Evolutionary conservation across 139 green algal genomes (phyloP).

Genomic region (Ostreobium quekettii): DNA sequence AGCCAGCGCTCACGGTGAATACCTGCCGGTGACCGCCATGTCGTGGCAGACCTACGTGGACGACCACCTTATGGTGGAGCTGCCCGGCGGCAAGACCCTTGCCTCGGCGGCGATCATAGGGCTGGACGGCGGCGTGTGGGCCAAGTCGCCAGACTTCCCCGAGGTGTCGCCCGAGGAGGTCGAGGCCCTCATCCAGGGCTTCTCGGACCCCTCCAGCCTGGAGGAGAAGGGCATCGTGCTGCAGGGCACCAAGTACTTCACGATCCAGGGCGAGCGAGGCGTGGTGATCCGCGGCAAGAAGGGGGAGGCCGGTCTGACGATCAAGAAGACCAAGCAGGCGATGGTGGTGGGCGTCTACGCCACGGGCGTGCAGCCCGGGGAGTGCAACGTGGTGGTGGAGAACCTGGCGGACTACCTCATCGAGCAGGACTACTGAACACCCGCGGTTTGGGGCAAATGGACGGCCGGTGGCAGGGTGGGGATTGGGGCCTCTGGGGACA

Average conservation of each 20-base stretch:
- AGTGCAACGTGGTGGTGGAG: constrained; percentile 60
- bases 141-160: constrained; percentile 46
- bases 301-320: constrained; percentile 42
- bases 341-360: constrained; percentile 65
- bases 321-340: constrained; percentile 64
- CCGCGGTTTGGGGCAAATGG: too few species aligned
- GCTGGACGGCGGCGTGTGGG: constrained; percentile 66
- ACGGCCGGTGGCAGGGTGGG: too few species aligned
- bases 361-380: constrained; percentile 47
- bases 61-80: constrained; percentile 52
- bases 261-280: constrained; percentile 45
- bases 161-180: constrained; percentile 39
- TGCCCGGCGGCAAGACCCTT: constrained; percentile 47
- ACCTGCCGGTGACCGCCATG: too few species aligned
- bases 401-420: constrained; percentile 63
- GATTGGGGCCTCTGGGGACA: too few species aligned
- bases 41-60: constrained; percentile 55
- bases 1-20: too few species aligned
- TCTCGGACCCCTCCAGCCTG: constrained; percentile 35
- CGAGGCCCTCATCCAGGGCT: constrained; percentile 37
- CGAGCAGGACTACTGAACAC: constrained; percentile 50
- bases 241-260: constrained; percentile 52
- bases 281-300: constrained; percentile 62
- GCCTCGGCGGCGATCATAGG: constrained; percentile 55
- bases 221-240: constrained; percentile 43